Conservation (phyloP, 75 land plant genomes). For the Sequoiadendron giganteum region DNA sequence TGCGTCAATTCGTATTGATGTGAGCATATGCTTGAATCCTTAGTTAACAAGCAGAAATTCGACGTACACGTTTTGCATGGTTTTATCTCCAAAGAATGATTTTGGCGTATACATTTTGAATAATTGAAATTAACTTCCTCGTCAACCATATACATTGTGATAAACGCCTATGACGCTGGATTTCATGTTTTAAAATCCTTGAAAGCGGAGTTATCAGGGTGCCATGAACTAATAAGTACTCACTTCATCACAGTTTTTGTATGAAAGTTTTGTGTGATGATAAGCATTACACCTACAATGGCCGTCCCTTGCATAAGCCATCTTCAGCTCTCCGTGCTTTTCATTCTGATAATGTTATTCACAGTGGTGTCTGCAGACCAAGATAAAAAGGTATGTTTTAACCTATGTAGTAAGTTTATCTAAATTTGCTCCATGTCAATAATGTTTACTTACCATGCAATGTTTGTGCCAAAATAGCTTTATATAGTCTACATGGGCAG, state of each 20-base stretch:
- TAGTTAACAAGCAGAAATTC: too few species aligned
- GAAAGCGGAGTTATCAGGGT: not conserved
- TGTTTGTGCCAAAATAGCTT: conserved; percentile 8
- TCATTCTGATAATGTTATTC: not conserved
- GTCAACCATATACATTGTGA: too few species aligned
- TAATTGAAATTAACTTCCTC: too few species aligned
- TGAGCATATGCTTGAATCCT: too few species aligned
- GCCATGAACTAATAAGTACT: not conserved
- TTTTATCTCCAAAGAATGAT: too few species aligned
- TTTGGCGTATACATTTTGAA: too few species aligned
- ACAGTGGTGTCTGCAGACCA: conserved; percentile 1
- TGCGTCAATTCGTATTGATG: too few species aligned
- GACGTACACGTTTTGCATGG: too few species aligned
- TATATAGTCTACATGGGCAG: not conserved
- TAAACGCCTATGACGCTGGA: too few species aligned
- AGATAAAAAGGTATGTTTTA: conserved; percentile 1
- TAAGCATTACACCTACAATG: not conserved
- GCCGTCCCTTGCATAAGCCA: not conserved
- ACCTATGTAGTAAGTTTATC: too few species aligned
- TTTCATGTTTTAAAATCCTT: too few species aligned
- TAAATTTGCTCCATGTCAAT: too few species aligned
- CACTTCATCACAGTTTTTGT: not conserved
- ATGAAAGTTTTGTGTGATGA: not conserved
- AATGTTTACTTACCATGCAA: not conserved
- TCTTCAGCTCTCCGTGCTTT: not conserved